These are phyloP conservation scores for Alectoria sarmentosa DNA, from an alignment of 495 filamentous ascomycete genomes.

Conservation along the genomic window DNA sequence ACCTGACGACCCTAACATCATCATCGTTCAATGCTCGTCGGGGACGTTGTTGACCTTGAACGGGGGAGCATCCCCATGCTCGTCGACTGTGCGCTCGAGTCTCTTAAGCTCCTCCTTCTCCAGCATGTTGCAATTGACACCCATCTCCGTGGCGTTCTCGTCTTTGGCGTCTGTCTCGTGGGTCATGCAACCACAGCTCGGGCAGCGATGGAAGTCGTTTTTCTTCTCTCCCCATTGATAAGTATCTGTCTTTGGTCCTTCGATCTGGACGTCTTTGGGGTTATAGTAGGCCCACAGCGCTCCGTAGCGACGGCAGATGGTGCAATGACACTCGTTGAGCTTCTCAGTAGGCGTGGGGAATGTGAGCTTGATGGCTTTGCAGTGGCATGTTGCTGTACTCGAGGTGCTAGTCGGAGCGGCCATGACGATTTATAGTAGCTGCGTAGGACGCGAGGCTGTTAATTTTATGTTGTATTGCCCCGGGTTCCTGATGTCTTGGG, in stretches of 20 bases:
- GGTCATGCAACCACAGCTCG: constrained; percentile 5
- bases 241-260: constrained; percentile 7
- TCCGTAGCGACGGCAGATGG: constrained; percentile 15
- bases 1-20: not conserved
- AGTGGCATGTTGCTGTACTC: constrained; percentile 8
- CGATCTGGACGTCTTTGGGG: constrained; percentile 5
- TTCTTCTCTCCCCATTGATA: constrained; percentile 6
- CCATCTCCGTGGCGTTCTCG: not conserved
- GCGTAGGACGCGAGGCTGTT: no score
- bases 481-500: no score
- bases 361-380: constrained; percentile 11
- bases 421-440: no score
- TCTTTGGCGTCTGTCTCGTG: constrained; percentile 1
- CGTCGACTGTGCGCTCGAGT: not conserved
- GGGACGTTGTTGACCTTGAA: not conserved
- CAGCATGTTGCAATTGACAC: constrained; percentile 12
- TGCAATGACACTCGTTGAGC: constrained; percentile 7
- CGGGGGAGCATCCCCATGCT: not conserved
- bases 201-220: constrained; percentile 1
- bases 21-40: not conserved
- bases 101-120: constrained; percentile 6
- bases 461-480: no score
- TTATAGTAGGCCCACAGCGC: constrained; percentile 12
- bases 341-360: constrained; percentile 4
- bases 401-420: not conserved